These are phyloP conservation scores for Cenchrus fungigraminus DNA, from an alignment of 176 grass and related monocot genomes.

Conservation along the genomic window DNA sequence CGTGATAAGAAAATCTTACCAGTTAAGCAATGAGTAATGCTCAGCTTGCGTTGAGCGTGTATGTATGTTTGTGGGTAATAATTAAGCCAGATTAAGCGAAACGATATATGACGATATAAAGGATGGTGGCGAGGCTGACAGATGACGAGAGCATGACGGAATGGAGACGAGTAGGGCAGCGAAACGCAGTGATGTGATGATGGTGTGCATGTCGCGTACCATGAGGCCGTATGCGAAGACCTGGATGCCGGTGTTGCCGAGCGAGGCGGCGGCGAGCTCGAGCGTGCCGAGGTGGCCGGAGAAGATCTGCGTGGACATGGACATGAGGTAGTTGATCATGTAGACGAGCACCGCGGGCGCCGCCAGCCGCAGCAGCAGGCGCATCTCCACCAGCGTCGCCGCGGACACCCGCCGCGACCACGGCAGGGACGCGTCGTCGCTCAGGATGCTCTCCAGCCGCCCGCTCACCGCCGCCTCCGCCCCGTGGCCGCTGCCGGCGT, in stretches of 20 bases:
- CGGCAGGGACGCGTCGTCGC: conserved; percentile 22
- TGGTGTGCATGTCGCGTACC: conserved; percentile 18
- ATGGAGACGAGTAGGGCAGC: too few relatives aligned
- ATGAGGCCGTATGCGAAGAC: conserved; percentile 76
- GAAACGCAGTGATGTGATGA: too few relatives aligned
- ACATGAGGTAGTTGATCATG: conserved; percentile 69
- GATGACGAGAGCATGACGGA: too few relatives aligned
- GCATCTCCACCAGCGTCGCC: conserved; percentile 5
- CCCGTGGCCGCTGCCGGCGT: neutral
- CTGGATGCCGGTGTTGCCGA: conserved; percentile 80
- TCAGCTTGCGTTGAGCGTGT: too few relatives aligned
- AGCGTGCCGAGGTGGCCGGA: too few relatives aligned
- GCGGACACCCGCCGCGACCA: neutral
- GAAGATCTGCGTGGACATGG: conserved; percentile 44
- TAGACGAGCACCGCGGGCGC: conserved; percentile 61
- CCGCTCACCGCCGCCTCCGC: neutral
- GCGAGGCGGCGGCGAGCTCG: conserved; percentile 35
- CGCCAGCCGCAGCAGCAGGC: conserved; percentile 17
- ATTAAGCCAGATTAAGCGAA: too few relatives aligned
- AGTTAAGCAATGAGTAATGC: too few relatives aligned
- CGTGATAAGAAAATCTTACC: too few relatives aligned
- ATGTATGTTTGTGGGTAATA: too few relatives aligned
- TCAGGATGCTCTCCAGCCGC: conserved; percentile 62
- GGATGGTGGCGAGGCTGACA: too few relatives aligned
- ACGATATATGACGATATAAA: too few relatives aligned